Evolutionary conservation across 371 early-diverging fungal genomes (phyloP).

Genomic region (Circinella minor): DNA sequence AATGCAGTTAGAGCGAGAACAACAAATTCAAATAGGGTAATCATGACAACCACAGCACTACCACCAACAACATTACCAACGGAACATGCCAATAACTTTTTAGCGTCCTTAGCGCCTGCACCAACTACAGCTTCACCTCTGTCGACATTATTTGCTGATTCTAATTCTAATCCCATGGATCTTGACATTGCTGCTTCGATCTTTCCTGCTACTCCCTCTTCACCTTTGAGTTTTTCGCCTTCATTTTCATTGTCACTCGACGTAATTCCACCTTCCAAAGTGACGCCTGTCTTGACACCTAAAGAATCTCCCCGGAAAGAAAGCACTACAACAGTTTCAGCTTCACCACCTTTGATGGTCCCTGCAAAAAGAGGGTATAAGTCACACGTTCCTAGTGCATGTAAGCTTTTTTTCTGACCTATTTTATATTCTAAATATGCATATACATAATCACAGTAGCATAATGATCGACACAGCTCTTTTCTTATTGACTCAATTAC

Average conservation of each 20-base stretch:
- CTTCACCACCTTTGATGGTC: not conserved
- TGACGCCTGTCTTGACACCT: constrained; percentile 1
- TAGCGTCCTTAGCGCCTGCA: constrained; percentile 3
- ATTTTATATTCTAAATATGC: constrained; percentile 3
- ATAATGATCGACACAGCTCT: too few relatives aligned
- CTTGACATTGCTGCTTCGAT: constrained; percentile 6
- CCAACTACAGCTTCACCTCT: not conserved
- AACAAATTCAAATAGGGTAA: not conserved
- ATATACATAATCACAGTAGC: not conserved
- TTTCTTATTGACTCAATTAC: not conserved
- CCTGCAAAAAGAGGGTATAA: constrained; percentile 24
- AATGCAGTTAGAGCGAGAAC: not conserved
- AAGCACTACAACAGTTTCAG: not conserved
- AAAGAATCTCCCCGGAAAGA: not conserved
- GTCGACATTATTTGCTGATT: constrained; percentile 1
- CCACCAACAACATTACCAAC: not conserved
- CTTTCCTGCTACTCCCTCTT: constrained; percentile 1
- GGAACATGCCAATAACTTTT: not conserved
- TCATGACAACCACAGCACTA: not conserved
- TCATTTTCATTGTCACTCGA: constrained; percentile 3
- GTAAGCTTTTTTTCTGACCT: constrained; percentile 10
- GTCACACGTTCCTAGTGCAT: constrained; percentile 26
- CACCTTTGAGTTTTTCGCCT: not conserved
- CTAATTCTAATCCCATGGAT: not conserved
- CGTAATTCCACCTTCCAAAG: not conserved